These are phyloP conservation scores for Tubosaeta sp. DNA, from an alignment of 768 basidiomycete species.

Conservation along the genomic window DNA sequence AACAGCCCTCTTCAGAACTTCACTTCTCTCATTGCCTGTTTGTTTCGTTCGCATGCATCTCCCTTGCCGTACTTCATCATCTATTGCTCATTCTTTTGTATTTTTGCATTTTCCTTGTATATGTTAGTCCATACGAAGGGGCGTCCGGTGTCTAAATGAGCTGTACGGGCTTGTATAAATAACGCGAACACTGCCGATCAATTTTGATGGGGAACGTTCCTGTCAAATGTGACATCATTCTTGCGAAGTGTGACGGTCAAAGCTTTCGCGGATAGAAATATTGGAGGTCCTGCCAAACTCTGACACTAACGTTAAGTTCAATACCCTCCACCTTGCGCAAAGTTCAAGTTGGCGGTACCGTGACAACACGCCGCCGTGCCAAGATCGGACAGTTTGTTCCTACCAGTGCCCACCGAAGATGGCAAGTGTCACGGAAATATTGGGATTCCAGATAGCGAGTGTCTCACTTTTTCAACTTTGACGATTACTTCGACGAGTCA, in stretches of 20 bases:
- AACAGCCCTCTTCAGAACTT: background rate
- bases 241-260: background rate
- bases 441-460: too few relatives aligned
- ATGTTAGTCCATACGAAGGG: conserved; percentile 5
- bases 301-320: conserved; percentile 2
- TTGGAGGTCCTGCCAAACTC: conserved; percentile 5
- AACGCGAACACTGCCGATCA: background rate
- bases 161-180: conserved; percentile 3
- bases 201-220: background rate
- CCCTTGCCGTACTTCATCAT: background rate
- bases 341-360: background rate
- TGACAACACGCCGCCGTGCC: background rate
- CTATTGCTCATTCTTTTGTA: conserved; percentile 4
- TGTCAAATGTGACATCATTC: background rate
- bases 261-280: background rate
- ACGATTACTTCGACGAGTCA: background rate
- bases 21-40: background rate
- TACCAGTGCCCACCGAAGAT: background rate
- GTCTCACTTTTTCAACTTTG: conserved; percentile 16
- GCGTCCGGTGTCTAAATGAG: background rate
- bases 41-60: conserved; percentile 11
- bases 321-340: background rate
- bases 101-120: conserved; percentile 3
- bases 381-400: background rate
- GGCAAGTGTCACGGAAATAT: background rate